Percentiles rank a stretch among this genome's conserved stretches.
Evolutionary conservation across 176 grass and related monocot species (phyloP).

Genomic region (Hyparrhenia diplandra): DNA sequence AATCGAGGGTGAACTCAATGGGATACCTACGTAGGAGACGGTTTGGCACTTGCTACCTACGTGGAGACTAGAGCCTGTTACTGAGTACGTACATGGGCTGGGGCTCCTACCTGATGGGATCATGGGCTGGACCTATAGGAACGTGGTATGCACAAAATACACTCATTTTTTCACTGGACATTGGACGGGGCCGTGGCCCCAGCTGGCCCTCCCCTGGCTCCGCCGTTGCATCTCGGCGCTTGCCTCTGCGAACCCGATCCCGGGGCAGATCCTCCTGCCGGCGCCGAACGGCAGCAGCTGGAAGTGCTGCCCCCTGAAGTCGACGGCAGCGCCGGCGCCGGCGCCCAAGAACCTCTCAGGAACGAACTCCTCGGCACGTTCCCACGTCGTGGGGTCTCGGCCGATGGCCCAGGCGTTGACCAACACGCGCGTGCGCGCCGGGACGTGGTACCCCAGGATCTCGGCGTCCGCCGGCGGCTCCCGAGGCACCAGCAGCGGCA

Average conservation of each 20-base stretch:
- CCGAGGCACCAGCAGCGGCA: slow-evolving; percentile 22
- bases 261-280: slow-evolving; percentile 41
- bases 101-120: too few species aligned
- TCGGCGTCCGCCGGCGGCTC: slow-evolving; percentile 8
- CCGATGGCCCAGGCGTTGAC: slow-evolving; percentile 38
- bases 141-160: too few species aligned
- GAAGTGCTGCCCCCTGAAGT: slow-evolving; percentile 38
- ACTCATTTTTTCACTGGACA: too few species aligned
- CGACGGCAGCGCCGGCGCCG: neutral
- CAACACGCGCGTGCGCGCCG: slow-evolving; percentile 9
- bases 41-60: too few species aligned
- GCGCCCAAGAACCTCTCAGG: slow-evolving; percentile 26
- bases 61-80: too few species aligned
- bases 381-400: slow-evolving; percentile 32
- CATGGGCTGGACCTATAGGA: too few species aligned
- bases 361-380: slow-evolving; percentile 25
- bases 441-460: slow-evolving; percentile 12
- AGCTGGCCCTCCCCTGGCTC: too few species aligned
- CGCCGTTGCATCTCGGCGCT: neutral
- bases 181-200: too few species aligned
- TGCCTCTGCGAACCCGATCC: neutral
- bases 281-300: slow-evolving; percentile 41
- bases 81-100: too few species aligned
- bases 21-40: too few species aligned
- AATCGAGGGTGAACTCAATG: too few species aligned